Conservation (phyloP, 73 alveolate genomes). For the Strombidium stylifer region DNA sequence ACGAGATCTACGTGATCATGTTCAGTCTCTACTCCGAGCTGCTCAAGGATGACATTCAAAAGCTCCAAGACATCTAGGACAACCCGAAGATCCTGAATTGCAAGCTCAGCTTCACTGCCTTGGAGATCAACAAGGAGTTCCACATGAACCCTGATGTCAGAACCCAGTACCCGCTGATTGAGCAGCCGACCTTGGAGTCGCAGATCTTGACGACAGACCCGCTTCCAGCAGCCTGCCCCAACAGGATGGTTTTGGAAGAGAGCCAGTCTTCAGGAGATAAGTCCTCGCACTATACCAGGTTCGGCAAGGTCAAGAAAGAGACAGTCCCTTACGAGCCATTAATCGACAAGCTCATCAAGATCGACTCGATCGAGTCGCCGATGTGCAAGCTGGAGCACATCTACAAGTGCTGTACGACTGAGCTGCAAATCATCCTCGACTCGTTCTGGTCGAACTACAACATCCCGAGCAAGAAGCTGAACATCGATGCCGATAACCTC, state of each 20-base stretch:
- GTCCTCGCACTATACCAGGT: no score
- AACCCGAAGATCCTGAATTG: neutral
- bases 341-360: neutral
- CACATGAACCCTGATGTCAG: neutral
- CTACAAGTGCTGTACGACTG: conserved; percentile 17
- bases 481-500: conserved; percentile 45
- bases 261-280: no score
- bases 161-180: neutral
- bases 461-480: conserved; percentile 17
- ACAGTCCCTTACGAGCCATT: conserved; percentile 8
- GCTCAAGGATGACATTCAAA: conserved; percentile 3
- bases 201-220: no score
- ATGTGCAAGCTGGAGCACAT: conserved; percentile 44
- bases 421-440: conserved; percentile 14
- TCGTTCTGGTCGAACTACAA: conserved; percentile 14
- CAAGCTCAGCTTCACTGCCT: neutral
- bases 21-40: conserved; percentile 1
- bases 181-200: no score
- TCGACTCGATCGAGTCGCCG: conserved; percentile 35
- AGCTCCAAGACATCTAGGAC: neutral
- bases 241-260: no score
- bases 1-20: conserved; percentile 26
- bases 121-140: conserved; percentile 4
- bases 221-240: no score
- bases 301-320: no score